These are phyloP conservation scores for Oenanthe javanica DNA, from an alignment of 140 eudicot genomes.

Conservation along the genomic window DNA sequence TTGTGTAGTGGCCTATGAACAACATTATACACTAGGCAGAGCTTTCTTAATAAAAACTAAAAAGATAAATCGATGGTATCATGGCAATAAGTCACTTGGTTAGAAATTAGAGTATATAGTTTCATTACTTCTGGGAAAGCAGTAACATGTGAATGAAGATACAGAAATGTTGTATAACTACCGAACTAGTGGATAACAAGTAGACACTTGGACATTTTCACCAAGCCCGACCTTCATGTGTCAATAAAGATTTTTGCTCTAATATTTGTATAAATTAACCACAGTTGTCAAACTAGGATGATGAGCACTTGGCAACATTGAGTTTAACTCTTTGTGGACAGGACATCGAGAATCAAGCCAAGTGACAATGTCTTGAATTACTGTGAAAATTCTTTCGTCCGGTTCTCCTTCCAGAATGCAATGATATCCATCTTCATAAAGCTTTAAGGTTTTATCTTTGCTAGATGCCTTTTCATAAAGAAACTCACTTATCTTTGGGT, in stretches of 20 bases:
- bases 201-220: neutral
- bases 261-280: neutral
- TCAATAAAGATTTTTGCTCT: neutral
- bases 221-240: neutral
- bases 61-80: too few relatives aligned
- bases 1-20: too few relatives aligned
- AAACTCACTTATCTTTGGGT: constrained; percentile 70
- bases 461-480: constrained; percentile 72
- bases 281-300: neutral
- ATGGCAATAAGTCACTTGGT: neutral
- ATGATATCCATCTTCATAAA: constrained; percentile 77
- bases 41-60: too few relatives aligned
- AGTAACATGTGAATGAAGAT: neutral
- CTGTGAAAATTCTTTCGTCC: constrained; percentile 66
- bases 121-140: neutral
- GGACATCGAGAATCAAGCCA: constrained; percentile 72
- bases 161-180: too few relatives aligned
- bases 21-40: neutral
- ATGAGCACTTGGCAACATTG: neutral
- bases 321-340: constrained; percentile 17
- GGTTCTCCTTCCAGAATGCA: constrained; percentile 95
- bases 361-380: constrained; percentile 51
- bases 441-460: constrained; percentile 73
- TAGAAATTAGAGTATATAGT: neutral
- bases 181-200: too few relatives aligned